Evolutionary conservation across 2,329 filamentous ascomycete species (phyloP).

Genomic region (Ophiostoma angusticollis): DNA sequence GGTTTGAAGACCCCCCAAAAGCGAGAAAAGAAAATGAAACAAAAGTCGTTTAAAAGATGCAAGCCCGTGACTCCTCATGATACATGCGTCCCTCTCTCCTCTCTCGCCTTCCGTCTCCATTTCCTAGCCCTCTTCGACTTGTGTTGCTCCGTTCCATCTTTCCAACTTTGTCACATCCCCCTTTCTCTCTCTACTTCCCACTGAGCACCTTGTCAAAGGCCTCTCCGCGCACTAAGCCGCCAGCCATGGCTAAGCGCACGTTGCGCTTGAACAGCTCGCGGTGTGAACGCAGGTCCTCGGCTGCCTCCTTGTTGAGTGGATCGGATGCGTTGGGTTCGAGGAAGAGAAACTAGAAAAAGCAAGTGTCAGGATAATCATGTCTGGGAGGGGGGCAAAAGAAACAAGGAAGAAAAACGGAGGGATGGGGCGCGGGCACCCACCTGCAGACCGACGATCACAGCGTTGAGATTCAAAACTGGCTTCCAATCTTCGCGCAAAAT

Average conservation of each 20-base stretch:
- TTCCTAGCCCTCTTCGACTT: background rate
- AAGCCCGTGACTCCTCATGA: slow-evolving; percentile 8
- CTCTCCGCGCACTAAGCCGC: slow-evolving; percentile 60
- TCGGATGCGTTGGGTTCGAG: slow-evolving; percentile 94
- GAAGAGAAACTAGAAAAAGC: slow-evolving; percentile 64
- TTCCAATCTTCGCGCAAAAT: slow-evolving; percentile 98
- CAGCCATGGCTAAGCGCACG: slow-evolving; percentile 71
- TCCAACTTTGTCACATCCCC: background rate
- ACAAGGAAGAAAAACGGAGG: background rate
- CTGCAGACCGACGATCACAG: slow-evolving; percentile 91
- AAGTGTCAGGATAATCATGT: slow-evolving; percentile 11
- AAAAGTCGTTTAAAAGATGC: background rate
- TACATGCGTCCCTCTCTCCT: background rate
- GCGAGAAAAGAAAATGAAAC: background rate
- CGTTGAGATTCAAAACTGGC: slow-evolving; percentile 90
- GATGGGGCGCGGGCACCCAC: slow-evolving; percentile 28
- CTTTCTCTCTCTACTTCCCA: background rate
- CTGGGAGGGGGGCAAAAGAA: background rate
- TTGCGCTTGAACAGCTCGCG: slow-evolving; percentile 85
- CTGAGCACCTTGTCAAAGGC: slow-evolving; percentile 62
- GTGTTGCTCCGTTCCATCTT: background rate
- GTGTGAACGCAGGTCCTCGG: slow-evolving; percentile 77
- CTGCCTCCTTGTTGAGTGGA: slow-evolving; percentile 96
- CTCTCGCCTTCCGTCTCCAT: background rate
- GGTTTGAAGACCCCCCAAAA: background rate